Evolutionary conservation across 176 grass and related monocot species (phyloP).

Genomic region (Tillandsia fasciculata): DNA sequence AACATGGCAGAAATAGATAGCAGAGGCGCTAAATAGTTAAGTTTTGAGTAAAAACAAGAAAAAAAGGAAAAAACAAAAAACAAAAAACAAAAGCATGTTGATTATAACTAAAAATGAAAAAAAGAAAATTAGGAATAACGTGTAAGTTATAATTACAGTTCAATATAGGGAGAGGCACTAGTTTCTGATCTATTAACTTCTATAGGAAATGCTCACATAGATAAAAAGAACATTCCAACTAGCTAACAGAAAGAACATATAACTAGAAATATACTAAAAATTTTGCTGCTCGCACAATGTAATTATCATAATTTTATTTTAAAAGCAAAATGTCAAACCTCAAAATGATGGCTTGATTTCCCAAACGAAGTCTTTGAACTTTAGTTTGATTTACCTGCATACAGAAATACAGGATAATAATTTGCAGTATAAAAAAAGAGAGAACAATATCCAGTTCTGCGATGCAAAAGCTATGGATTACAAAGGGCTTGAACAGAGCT

Average conservation of each 20-base stretch:
- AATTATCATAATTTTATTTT: conserved; percentile 5
- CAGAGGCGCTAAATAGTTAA: too few species aligned
- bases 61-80: too few species aligned
- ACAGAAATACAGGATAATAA: background rate
- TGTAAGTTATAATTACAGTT: too few species aligned
- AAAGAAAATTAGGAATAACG: too few species aligned
- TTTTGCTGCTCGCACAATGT: conserved; percentile 12
- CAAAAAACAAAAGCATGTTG: too few species aligned
- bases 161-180: too few species aligned
- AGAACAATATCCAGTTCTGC: conserved; percentile 3
- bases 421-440: background rate
- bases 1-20: too few species aligned
- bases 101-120: too few species aligned
- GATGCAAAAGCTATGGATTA: background rate
- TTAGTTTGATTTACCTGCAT: conserved; percentile 53
- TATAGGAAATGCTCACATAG: too few species aligned
- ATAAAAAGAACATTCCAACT: too few species aligned
- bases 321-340: conserved; percentile 46
- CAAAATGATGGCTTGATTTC: conserved; percentile 44
- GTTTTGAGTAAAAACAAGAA: too few species aligned
- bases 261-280: conserved; percentile 7
- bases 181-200: too few species aligned
- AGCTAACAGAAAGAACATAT: background rate
- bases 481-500: background rate
- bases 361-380: conserved; percentile 33